Base-by-base conservation (phyloP, 805 yeast species). In the Ogataea polymorpha region DNA sequence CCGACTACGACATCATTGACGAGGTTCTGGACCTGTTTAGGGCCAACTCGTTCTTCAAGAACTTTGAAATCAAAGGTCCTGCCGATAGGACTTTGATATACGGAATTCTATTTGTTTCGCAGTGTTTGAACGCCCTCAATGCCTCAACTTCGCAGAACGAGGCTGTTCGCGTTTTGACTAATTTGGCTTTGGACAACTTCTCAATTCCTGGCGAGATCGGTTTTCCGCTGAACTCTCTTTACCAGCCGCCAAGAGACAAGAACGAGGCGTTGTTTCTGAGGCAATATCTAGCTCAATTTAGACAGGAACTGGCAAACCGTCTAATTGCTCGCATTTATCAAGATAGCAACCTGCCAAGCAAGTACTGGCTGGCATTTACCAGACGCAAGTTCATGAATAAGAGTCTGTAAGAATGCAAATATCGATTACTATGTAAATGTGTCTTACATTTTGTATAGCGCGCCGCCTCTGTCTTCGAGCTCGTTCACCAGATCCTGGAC, bases 361-460 rank as follows among this genome's bases (percentile, higher is more conserved):
- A 91, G 65, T 82, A 77, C 68, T 93, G 99, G 99, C 68, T 93
- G 56, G 96, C 97, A 2, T 93, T 93, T 65, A 86, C 96, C 28
- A 82, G 93, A 68, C 84, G 95, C 67, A 80, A 87, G 62, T 93
- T 93, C 63, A 93, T 93, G 99, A 93, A 93, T 69, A 87, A 90
- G 65, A 77, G 85, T 53, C 72, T 87, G 55, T 83, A 52, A 46
- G 12, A 27, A 9, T 23, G 29, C 17, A 25, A 29, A 14, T 9
- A 14, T 32, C 23, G 32, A 8, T 29, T 23, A 14, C 15, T 30
- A n/a, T 35, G 7, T 43, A 21, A 24, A 11, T 23, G 29, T 39
- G 18, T 17, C 23, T 58, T 58, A 39, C 64, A 63, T 13, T 56
- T 70, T 32, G 59, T 77, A 85, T n/a, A 79, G 61, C n/a, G 91